Conservation (phyloP, 2,329 filamentous ascomycete species). For the Fusarium mangiferae region DNA sequence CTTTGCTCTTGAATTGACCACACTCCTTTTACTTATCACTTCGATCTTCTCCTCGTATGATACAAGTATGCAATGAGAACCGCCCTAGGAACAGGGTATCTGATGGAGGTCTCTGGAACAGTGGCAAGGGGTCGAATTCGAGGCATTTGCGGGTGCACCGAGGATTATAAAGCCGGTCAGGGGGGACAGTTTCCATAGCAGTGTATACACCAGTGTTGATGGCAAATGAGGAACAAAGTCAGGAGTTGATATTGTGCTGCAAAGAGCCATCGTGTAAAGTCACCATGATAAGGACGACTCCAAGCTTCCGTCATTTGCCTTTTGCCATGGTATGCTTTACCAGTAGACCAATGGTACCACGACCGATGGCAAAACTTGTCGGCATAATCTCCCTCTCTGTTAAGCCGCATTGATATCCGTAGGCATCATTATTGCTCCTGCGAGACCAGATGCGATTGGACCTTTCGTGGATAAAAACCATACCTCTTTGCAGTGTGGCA, state of each 20-base stretch:
- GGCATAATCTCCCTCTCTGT: constrained; percentile 27
- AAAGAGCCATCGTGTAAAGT: constrained; percentile 34
- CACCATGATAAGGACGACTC: constrained; percentile 25
- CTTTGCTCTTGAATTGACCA: neutral
- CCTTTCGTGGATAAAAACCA: constrained; percentile 35
- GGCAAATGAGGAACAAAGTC: constrained; percentile 27
- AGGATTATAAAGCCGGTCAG: too few relatives aligned
- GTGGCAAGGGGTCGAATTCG: neutral
- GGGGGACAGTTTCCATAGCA: neutral
- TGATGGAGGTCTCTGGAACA: neutral
- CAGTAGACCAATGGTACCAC: constrained; percentile 8
- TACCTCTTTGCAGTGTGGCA: constrained; percentile 20
- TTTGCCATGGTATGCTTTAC: constrained; percentile 23
- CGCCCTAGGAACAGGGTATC: neutral
- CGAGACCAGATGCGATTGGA: constrained; percentile 12
- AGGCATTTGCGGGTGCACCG: neutral
- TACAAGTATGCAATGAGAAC: neutral
- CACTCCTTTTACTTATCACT: neutral
- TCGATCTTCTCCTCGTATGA: neutral
- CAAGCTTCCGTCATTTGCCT: constrained; percentile 37
- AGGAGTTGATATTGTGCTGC: constrained; percentile 33
- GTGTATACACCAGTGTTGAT: constrained; percentile 31
- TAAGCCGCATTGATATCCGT: constrained; percentile 17
- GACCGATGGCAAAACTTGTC: constrained; percentile 31
- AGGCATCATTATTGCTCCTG: constrained; percentile 25